Conservation (phyloP, 2,329 filamentous ascomycete genomes). For the Diplodia intermedia region DNA sequence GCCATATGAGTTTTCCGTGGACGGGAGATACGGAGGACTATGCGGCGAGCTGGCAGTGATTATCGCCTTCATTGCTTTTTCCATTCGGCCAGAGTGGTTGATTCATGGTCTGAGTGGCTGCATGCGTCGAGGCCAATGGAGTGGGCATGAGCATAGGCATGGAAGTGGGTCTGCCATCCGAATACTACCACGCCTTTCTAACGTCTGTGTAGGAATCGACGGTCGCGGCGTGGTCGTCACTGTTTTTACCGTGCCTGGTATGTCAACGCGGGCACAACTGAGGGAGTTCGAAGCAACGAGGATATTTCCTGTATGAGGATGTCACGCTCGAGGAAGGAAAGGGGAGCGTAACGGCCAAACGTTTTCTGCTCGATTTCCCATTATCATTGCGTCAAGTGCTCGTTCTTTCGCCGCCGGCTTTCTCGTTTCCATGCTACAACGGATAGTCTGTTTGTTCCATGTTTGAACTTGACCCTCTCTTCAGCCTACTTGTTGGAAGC, state of each 20-base stretch:
- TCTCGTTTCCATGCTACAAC: no score
- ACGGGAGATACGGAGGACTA: conserved; percentile 37
- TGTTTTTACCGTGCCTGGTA: conserved; percentile 10
- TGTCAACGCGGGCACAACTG: neutral
- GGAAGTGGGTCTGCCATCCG: conserved; percentile 36
- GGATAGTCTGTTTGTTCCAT: no score
- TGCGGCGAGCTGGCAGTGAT: conserved; percentile 46
- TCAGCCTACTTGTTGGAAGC: neutral
- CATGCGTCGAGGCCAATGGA: conserved; percentile 38
- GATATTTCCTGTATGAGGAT: neutral
- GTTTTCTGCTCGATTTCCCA: neutral
- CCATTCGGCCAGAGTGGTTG: conserved; percentile 35
- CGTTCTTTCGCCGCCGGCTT: no score
- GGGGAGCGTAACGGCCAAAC: neutral
- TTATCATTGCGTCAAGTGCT: no score
- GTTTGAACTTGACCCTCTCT: no score
- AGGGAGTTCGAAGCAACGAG: neutral
- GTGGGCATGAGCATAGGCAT: conserved; percentile 30
- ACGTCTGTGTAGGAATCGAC: conserved; percentile 17
- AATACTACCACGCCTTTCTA: neutral
- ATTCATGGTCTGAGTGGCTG: conserved; percentile 34
- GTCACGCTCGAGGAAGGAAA: neutral
- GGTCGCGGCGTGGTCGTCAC: conserved; percentile 31
- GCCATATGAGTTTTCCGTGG: neutral
- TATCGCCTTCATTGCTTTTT: conserved; percentile 42